Base-by-base conservation (phyloP, 805 yeast genomes). In the Starmerella apicola region DNA sequence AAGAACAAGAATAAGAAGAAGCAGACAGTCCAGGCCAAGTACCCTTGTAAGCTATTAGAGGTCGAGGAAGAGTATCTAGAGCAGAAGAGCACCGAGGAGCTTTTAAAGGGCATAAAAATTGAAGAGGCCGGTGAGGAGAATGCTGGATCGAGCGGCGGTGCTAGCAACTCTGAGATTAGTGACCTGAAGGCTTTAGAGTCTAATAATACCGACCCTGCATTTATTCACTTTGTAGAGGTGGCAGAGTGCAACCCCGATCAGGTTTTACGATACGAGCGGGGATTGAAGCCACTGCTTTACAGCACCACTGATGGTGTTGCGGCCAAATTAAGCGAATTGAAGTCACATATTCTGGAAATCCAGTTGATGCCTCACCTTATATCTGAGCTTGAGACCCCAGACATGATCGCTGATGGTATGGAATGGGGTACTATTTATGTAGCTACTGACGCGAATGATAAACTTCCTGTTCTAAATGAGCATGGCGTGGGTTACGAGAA, bases 401-500 rank as follows among this genome's bases (percentile, higher is more conserved):
- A 50, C 54, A 58, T 42, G 51, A 63, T 81, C 2, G 51, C 70
- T 32, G 74, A 74, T 26, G 96, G 97, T 10, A 88, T 88, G 94
- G 93, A 88, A 46, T 91, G 98, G 98, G 97, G 96, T 1, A 81
- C 97, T 0, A 81, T 91, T 23, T 63, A 83, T 20, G 81, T 88
- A 1, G 81, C 77, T 31, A 82, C 95, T 0, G 85, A 82, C 50
- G 59, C 61, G 6, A 77, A 74, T 48, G 93, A 82, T 54, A 60
- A 66, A 13, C 78, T 84, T 5, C 57, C 61, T 2, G 45, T 57
- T 20, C 59, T 74, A 33, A 85, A 80, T 46, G 70, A 62, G 6
- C 65, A 74, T 41, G 71, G 73, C 31, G 85, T 82, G n/a, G 94
- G 83, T 0, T 83, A 82, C 51, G 71, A 75, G 1, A 80, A 78